A percentile compares a stretch with the other conserved stretches of the same genome.
phyloP scores from a whole-genome alignment of 805 yeast genomes.

The Schwanniomyces occidentalis region DNA sequence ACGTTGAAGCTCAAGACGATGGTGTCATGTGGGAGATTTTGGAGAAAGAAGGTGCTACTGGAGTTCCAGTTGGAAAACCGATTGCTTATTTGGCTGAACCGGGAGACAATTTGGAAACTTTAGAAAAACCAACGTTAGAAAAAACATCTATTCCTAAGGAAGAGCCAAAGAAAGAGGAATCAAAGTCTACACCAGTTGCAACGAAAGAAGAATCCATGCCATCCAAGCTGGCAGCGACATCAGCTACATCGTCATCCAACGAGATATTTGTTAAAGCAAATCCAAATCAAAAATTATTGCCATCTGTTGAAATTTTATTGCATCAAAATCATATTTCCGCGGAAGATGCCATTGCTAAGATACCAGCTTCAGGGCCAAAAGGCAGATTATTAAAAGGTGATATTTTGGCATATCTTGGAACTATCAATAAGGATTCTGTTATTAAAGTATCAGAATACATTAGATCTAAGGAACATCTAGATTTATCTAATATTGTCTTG shows the following conservation, averaged over 20 bases:
- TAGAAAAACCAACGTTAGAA: slow-evolving; percentile 56
- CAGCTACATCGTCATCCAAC: slow-evolving; percentile 6
- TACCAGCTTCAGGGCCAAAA: slow-evolving; percentile 83
- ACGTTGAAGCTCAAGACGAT: slow-evolving; percentile 89
- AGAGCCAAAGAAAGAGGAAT: slow-evolving; percentile 13
- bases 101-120: slow-evolving; percentile 72
- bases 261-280: slow-evolving; percentile 49
- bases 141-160: slow-evolving; percentile 17
- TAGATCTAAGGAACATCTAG: slow-evolving; percentile 59
- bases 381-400: slow-evolving; percentile 92
- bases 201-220: slow-evolving; percentile 11
- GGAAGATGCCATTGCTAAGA: slow-evolving; percentile 69
- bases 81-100: slow-evolving; percentile 89
- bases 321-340: slow-evolving; percentile 60
- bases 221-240: slow-evolving; percentile 13
- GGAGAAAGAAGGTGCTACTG: slow-evolving; percentile 71
- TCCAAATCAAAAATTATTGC: slow-evolving; percentile 65
- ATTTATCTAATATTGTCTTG: slow-evolving; percentile 65
- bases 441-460: slow-evolving; percentile 55
- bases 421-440: slow-evolving; percentile 59
- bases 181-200: slow-evolving; percentile 15
- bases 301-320: slow-evolving; percentile 74
- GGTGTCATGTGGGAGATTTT: slow-evolving; percentile 82
- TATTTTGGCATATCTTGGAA: slow-evolving; percentile 79
- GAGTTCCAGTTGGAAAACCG: slow-evolving; percentile 80